Evolutionary conservation across 139 green algal species (phyloP).

Genomic region (Desmodesmus armatus): DNA sequence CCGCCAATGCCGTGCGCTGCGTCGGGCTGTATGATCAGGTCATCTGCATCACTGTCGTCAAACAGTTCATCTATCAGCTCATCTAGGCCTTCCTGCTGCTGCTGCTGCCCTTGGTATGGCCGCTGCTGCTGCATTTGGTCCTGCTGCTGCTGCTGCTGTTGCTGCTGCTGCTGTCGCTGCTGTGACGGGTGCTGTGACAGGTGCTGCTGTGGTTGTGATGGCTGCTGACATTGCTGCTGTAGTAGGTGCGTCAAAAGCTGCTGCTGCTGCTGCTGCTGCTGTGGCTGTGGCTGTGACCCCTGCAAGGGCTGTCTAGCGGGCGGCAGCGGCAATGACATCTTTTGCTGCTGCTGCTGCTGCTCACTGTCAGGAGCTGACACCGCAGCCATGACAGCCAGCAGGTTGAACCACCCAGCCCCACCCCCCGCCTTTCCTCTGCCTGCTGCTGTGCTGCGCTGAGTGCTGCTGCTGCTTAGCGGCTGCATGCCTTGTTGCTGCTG

Average conservation of each 20-base stretch:
- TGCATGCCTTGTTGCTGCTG: neutral
- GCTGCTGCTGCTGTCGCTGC: constrained; percentile 23
- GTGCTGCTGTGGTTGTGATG: too few relatives aligned
- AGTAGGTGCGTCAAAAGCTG: too few relatives aligned
- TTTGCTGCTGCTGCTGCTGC: constrained; percentile 13
- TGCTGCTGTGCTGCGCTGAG: neutral
- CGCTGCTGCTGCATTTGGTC: neutral
- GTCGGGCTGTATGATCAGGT: neutral
- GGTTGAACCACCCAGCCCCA: neutral
- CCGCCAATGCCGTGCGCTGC: neutral
- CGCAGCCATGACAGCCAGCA: neutral
- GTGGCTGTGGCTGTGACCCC: too few relatives aligned
- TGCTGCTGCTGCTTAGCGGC: neutral
- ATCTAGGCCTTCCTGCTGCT: neutral
- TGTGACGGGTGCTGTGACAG: too few relatives aligned
- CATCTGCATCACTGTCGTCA: neutral
- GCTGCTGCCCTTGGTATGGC: neutral
- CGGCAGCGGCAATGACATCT: too few relatives aligned
- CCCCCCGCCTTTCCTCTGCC: neutral
- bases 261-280: too few relatives aligned
- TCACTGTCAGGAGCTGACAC: neutral
- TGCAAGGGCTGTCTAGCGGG: too few relatives aligned
- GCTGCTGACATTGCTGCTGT: too few relatives aligned
- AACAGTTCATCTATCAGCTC: neutral
- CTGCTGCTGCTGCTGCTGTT: neutral